Evolutionary conservation across 2,329 filamentous ascomycete genomes (phyloP), one percentile per base, ranked within the genome.

Genomic region (Stromatinia cepivora): DNA sequence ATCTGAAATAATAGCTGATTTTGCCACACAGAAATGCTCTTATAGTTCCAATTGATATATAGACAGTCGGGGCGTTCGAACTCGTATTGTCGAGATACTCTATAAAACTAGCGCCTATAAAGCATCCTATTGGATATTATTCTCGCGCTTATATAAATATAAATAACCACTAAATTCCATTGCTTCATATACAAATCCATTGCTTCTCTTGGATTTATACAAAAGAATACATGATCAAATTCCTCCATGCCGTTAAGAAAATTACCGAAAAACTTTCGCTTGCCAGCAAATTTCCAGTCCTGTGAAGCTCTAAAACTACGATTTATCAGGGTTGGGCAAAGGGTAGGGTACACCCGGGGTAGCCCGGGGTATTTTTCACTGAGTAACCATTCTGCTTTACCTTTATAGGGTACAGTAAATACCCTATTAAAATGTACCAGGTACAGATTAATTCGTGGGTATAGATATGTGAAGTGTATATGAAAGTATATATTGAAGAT

Each of bases 1-100:
- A 71, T 63, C 81, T 76, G 66, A 80, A 83, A 67, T 76, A 80
- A 76, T 78, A 81, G 56, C 78, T 81, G 6, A 83, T 72, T 1
- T 81, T 77, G 67, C 83, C 83, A 0, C 81, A 72, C 4, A 81
- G 39, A 4, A 82, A 77, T 3, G 74, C 75, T 15, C 73, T 68
- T 1, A 72, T 73, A 3, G 73, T 75, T 1, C 81, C 81, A 0
- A 77, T 79, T 0, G 76, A 76, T 6, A 67, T 54, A 36, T 67
- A 66, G 36, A 69, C 65, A 15, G 57, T 67, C 15, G 64, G 10
- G 8, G 48, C 45, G 39, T 72, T 62, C 11, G 48, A 70, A 11
- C 45, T 52, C n/a, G 68, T 61, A 45, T 71, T 72, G 34, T 66
- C 28, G 6, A 69, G 52, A 20, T 72, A 72, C 25, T 72, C 70